Conservation (phyloP, 208 protist genomes). For the Angomonas desouzai region DNA sequence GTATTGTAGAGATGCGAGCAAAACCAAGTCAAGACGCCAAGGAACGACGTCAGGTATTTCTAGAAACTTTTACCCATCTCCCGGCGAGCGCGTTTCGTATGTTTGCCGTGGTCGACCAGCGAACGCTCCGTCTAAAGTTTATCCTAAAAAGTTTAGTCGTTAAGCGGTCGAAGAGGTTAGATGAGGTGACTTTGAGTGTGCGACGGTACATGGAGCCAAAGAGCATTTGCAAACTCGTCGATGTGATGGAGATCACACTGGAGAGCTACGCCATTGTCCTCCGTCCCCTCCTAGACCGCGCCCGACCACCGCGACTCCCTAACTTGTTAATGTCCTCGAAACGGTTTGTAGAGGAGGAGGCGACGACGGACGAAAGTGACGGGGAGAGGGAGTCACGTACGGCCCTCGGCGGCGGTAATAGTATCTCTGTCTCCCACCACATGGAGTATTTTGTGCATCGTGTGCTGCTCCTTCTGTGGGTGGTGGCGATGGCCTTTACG, state of each 20-base stretch:
- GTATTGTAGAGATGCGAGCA: slow-evolving; percentile 42
- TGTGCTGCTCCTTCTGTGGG: slow-evolving; percentile 69
- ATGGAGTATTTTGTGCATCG: slow-evolving; percentile 86
- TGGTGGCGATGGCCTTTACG: slow-evolving; percentile 45
- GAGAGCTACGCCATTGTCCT: slow-evolving; percentile 74
- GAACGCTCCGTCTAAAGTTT: slow-evolving; percentile 64
- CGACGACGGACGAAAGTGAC: slow-evolving; percentile 81
- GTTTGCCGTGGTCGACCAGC: slow-evolving; percentile 58
- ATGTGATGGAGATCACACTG: slow-evolving; percentile 72
- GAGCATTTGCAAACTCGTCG: slow-evolving; percentile 76
- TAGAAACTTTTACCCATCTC: slow-evolving; percentile 59
- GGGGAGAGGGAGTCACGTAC: slow-evolving; percentile 65
- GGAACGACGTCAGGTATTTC: slow-evolving; percentile 61
- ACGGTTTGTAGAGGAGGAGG: slow-evolving; percentile 63
- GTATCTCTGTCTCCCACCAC: slow-evolving; percentile 72
- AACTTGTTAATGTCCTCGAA: slow-evolving; percentile 44
- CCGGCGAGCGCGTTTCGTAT: slow-evolving; percentile 72
- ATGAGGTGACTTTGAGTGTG: slow-evolving; percentile 57
- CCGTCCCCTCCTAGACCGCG: slow-evolving; percentile 55
- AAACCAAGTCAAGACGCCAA: slow-evolving; percentile 37
- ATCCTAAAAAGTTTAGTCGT: slow-evolving; percentile 75
- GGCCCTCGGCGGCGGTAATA: slow-evolving; percentile 56
- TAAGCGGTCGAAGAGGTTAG: slow-evolving; percentile 52
- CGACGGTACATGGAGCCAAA: slow-evolving; percentile 65
- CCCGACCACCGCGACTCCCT: slow-evolving; percentile 63